Evolutionary conservation across 352 stramenopile genomes (phyloP).

Genomic region (Pythium aquatile): DNA sequence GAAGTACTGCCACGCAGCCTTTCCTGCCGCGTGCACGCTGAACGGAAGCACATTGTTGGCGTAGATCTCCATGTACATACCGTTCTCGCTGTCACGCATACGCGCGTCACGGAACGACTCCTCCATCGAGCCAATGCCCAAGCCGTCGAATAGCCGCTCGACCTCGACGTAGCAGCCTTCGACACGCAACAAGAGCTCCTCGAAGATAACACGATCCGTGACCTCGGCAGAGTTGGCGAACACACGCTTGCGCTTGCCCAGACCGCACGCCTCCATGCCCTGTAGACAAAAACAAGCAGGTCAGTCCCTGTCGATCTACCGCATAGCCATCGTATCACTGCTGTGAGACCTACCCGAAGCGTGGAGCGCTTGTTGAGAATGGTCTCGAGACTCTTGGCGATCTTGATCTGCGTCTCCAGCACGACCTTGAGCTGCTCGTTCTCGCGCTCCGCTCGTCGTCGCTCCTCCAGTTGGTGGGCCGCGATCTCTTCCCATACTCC

Average conservation of each 20-base stretch:
- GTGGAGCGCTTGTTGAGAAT: conserved; percentile 40
- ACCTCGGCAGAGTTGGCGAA: conserved; percentile 12
- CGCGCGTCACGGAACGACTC: conserved; percentile 25
- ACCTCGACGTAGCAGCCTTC: conserved; percentile 30
- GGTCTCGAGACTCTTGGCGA: conserved; percentile 41
- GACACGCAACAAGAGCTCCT: conserved; percentile 26
- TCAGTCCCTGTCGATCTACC: too few species aligned
- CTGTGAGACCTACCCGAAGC: conserved; percentile 23
- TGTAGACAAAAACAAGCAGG: conserved; percentile 6
- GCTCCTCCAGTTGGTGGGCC: conserved; percentile 22
- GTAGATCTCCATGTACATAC: conserved; percentile 29
- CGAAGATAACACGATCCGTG: conserved; percentile 21
- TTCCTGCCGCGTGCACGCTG: conserved; percentile 17
- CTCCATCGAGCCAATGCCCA: conserved; percentile 24
- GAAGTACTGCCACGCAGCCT: conserved; percentile 29
- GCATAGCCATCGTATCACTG: not conserved
- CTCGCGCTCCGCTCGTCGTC: conserved; percentile 35
- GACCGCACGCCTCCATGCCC: conserved; percentile 21
- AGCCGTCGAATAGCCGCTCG: conserved; percentile 20
- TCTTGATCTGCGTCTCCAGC: conserved; percentile 49
- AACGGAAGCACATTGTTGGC: conserved; percentile 30
- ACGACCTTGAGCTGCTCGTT: conserved; percentile 50
- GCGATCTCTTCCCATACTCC: conserved; percentile 31
- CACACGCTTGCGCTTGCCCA: conserved; percentile 30
- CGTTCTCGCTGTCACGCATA: conserved; percentile 26